These are phyloP conservation scores for Micractinium sp. DNA, from an alignment of 139 green algal genomes.

Conservation along the genomic window DNA sequence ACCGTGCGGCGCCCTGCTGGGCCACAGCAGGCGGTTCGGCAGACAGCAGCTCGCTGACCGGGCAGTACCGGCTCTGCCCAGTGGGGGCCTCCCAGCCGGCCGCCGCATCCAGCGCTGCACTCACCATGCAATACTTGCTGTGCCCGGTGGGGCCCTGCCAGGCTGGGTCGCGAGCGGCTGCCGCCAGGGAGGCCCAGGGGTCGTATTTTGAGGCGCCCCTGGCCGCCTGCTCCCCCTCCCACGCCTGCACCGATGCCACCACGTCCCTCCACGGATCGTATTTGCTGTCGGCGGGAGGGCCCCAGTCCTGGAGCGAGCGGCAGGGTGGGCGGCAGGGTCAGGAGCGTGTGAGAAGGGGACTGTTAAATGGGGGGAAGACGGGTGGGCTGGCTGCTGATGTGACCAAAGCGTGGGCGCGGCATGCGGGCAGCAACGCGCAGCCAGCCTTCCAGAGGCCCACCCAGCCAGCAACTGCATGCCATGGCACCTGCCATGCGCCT, in stretches of 20 bases:
- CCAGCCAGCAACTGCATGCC: not conserved
- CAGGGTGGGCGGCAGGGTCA: not conserved
- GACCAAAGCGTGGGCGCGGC: not conserved
- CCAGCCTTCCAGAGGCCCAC: not conserved
- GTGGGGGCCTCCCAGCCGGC: not conserved
- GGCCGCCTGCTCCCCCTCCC: not conserved
- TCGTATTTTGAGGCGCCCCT: not conserved
- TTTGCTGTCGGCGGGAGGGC: not conserved
- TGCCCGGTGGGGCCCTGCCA: not conserved
- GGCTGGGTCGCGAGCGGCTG: not conserved
- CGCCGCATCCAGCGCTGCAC: not conserved
- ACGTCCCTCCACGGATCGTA: slow-evolving; percentile 1
- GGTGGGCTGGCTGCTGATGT: not conserved
- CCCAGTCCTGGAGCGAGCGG: not conserved
- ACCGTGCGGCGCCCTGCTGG: not conserved
- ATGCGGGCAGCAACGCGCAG: not conserved
- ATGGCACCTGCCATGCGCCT: not conserved
- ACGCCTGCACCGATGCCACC: not conserved
- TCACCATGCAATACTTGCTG: not conserved
- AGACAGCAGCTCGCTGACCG: not conserved
- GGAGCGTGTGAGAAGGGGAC: not conserved
- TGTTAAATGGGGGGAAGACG: not conserved
- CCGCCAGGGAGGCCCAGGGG: not conserved
- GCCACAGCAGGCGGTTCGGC: not conserved
- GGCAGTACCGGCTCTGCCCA: not conserved